Evolutionary conservation across 805 yeast species (phyloP), one percentile per base, ranked within the genome.

Genomic region (Diddensiella transvaalensis): DNA sequence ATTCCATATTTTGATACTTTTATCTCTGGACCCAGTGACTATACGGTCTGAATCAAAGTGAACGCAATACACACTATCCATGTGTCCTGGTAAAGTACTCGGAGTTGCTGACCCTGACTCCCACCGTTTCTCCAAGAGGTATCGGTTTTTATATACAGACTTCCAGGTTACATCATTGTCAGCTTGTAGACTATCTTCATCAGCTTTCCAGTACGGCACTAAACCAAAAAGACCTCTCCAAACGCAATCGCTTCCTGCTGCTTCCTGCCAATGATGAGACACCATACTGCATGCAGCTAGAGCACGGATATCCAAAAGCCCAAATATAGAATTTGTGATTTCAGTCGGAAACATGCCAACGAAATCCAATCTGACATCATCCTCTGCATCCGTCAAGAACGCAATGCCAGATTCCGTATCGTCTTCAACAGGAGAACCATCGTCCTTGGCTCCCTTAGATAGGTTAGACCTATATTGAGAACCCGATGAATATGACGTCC

Each of bases 21-120:
- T 46, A 44, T 69, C 73, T 4, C 68, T 40, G 0, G 96, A 87
- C 0, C 96, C 97, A 2, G 96, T 87, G 69, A 90, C 80, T 35
- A 90, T 68, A 51, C 77, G 70, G 55, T 80, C 72, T 63, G 83
- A 79, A 53, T 82, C 82, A 66, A 83, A 85, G 61, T 86, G 88
- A 41, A 89, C 74, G 54, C 96, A 81, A 32, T 91, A 76, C 11
- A 90, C 85, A 18, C 95, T 91, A 62, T 87, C 96, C 35, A 78
- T 71, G 62, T 90, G 98, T 3, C 96, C 96, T 3, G 43, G 47
- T 22, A 66, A 50, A 5, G 54, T 48, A 19, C 35, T 48, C 3
- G 61, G 49, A 15, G 40, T 36, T 5, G 54, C 58, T 13, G 47
- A 39, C 3, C 64, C 64, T 4, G 40, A 23, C 30, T 40, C 47